A percentile compares a stretch with the other conserved stretches of the same genome.
phyloP scores from a whole-genome alignment of 495 filamentous ascomycete genomes.

The Penicillium lagena region DNA sequence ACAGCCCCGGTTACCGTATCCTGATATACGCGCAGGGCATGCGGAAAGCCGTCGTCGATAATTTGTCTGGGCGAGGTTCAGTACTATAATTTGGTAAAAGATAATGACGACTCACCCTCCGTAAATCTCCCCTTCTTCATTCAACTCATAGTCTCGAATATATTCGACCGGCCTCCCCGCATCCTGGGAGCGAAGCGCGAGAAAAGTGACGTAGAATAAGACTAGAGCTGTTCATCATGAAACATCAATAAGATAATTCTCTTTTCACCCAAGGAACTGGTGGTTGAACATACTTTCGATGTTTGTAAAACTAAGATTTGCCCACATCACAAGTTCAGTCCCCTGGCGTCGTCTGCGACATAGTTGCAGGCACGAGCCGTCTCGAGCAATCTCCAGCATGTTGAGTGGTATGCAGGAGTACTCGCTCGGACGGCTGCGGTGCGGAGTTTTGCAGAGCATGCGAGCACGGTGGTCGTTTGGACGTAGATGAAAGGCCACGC shows the following conservation, averaged over 20 bases:
- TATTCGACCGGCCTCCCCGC: conserved; percentile 39
- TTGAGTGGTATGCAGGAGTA: conserved; percentile 47
- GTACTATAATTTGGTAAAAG: background rate
- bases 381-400: conserved; percentile 46
- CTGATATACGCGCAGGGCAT: conserved; percentile 65
- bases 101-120: conserved; percentile 49
- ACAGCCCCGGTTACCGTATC: conserved; percentile 59
- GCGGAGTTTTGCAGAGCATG: conserved; percentile 48
- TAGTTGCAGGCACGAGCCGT: conserved; percentile 47
- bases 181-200: conserved; percentile 69
- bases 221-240: conserved; percentile 51
- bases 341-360: conserved; percentile 41
- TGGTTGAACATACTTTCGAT: conserved; percentile 46
- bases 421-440: conserved; percentile 25
- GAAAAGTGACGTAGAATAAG: conserved; percentile 69
- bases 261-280: no score
- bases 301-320: conserved; percentile 48
- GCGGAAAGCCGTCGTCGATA: conserved; percentile 60
- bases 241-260: no score
- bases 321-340: conserved; percentile 45
- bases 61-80: conserved; percentile 51
- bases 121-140: conserved; percentile 59
- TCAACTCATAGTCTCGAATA: conserved; percentile 54
- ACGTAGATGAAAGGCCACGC: conserved; percentile 50
- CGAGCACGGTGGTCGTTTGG: conserved; percentile 47